Evolutionary conservation across 2,329 filamentous ascomycete genomes (phyloP).

Genomic region (Fusarium camptoceras): DNA sequence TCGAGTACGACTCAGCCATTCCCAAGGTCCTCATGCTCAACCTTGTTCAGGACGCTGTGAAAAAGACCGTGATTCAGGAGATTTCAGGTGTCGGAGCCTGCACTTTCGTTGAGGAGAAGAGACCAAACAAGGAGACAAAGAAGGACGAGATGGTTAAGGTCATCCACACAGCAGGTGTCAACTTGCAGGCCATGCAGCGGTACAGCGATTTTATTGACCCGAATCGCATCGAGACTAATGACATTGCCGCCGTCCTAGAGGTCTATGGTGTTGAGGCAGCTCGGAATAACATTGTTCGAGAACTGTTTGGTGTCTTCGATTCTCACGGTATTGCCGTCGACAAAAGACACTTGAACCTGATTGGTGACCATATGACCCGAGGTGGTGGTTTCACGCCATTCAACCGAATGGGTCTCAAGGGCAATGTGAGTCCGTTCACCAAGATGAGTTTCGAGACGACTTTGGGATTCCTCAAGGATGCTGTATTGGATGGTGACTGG

Average conservation of each 20-base stretch:
- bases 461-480: slow-evolving; percentile 90
- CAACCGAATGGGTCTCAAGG: slow-evolving; percentile 87
- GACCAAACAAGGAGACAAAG: slow-evolving; percentile 62
- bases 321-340: slow-evolving; percentile 95
- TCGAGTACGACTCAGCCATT: slow-evolving; percentile 82
- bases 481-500: slow-evolving; percentile 88
- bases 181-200: slow-evolving; percentile 89
- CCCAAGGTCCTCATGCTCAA: slow-evolving; percentile 95
- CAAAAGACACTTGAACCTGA: slow-evolving; percentile 90
- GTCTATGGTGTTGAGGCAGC: slow-evolving; percentile 95
- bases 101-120: slow-evolving; percentile 69
- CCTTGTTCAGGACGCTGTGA: slow-evolving; percentile 84
- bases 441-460: slow-evolving; percentile 99
- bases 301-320: slow-evolving; percentile 86
- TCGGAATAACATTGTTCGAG: slow-evolving; percentile 85
- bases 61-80: slow-evolving; percentile 85
- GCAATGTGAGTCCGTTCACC: slow-evolving; percentile 90
- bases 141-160: slow-evolving; percentile 54
- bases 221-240: slow-evolving; percentile 89
- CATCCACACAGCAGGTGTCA: slow-evolving; percentile 86
- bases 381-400: slow-evolving; percentile 90
- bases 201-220: slow-evolving; percentile 88
- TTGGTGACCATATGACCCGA: slow-evolving; percentile 98
- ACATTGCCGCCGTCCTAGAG: slow-evolving; percentile 84
- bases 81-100: slow-evolving; percentile 82